A percentile compares a stretch with the other conserved stretches of the same genome.
These are phyloP conservation scores for Naganishia liquefaciens DNA, from an alignment of 1,284 basidiomycete species.

Conservation along the genomic window DNA sequence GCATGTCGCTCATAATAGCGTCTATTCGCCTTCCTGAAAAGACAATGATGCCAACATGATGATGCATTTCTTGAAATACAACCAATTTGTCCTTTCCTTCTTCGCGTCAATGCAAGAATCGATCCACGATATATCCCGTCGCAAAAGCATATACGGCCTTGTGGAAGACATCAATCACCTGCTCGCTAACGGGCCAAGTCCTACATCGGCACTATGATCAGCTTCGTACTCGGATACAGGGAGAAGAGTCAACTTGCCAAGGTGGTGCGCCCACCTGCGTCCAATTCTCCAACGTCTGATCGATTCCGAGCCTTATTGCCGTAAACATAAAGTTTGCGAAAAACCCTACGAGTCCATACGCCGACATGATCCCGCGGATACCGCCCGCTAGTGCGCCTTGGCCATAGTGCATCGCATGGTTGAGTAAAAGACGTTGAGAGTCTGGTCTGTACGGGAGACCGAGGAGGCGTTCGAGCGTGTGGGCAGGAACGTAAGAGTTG, in stretches of 20 bases:
- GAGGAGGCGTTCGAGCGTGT: slow-evolving; percentile 34
- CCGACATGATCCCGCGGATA: slow-evolving; percentile 27
- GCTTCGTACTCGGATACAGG: no score
- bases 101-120: slow-evolving; percentile 13
- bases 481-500: slow-evolving; percentile 35
- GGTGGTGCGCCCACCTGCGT: slow-evolving; percentile 34
- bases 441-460: slow-evolving; percentile 29
- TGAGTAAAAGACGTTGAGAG: slow-evolving; percentile 29
- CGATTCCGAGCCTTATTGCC: slow-evolving; percentile 31
- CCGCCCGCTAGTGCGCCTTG: slow-evolving; percentile 35
- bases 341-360: slow-evolving; percentile 34
- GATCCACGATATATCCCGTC: slow-evolving; percentile 34
- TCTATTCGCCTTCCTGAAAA: not conserved
- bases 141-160: slow-evolving; percentile 36
- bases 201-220: slow-evolving; percentile 4
- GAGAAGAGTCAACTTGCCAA: slow-evolving; percentile 21
- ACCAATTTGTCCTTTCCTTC: not conserved
- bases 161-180: slow-evolving; percentile 36
- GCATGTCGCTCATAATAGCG: no score
- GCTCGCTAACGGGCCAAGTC: slow-evolving; percentile 37
- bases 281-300: slow-evolving; percentile 36
- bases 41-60: not conserved
- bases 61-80: not conserved
- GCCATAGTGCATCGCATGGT: slow-evolving; percentile 36
- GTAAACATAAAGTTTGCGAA: slow-evolving; percentile 36